Evolutionary conservation across 2,329 filamentous ascomycete species (phyloP).

Genomic region (Hirsutella minnesotensis): DNA sequence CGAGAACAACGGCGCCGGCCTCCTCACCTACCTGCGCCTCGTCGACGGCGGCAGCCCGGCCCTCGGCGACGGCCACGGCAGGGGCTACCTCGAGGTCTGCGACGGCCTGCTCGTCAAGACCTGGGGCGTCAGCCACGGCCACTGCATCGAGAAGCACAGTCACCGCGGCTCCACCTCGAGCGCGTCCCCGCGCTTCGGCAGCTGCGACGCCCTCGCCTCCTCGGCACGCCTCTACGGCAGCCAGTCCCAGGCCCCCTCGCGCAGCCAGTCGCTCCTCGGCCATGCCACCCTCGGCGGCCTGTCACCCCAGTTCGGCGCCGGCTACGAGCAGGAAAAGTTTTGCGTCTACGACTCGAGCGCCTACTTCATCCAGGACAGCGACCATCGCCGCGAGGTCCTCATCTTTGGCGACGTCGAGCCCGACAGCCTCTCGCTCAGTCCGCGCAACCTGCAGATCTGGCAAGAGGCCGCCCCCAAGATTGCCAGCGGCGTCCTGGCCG

Average conservation of each 20-base stretch:
- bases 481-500: constrained; percentile 55
- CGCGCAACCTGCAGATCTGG: constrained; percentile 78
- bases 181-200: constrained; percentile 37
- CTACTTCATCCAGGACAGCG: constrained; percentile 76
- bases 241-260: constrained; percentile 2
- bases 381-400: constrained; percentile 64
- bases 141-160: constrained; percentile 64
- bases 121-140: constrained; percentile 80
- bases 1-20: constrained; percentile 85
- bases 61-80: constrained; percentile 65
- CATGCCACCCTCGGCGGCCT: constrained; percentile 15
- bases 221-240: constrained; percentile 10
- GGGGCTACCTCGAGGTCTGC: constrained; percentile 79
- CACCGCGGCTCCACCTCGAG: constrained; percentile 47
- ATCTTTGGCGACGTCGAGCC: constrained; percentile 96
- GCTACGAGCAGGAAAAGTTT: constrained; percentile 29
- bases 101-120: constrained; percentile 83
- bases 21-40: constrained; percentile 81
- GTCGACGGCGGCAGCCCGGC: constrained; percentile 81
- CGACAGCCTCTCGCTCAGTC: constrained; percentile 70
- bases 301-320: constrained; percentile 11
- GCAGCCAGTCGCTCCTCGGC: constrained; percentile 17
- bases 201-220: constrained; percentile 31
- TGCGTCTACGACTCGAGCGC: constrained; percentile 83
- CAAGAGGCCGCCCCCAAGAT: constrained; percentile 80